Conservation (phyloP, 768 basidiomycete species). For the Auriscalpium microsporum region DNA sequence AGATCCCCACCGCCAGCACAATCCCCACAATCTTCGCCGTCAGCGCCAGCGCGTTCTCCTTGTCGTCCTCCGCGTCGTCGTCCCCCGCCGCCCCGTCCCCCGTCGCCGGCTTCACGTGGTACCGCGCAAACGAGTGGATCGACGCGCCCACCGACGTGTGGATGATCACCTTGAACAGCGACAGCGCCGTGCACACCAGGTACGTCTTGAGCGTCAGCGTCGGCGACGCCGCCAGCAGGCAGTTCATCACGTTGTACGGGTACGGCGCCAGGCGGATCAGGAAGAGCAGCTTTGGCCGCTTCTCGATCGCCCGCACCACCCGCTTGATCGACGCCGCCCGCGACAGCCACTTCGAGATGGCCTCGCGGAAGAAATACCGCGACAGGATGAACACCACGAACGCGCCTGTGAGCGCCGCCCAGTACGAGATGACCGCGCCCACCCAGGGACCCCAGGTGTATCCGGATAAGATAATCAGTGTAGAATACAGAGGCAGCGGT, state of each 20-base stretch:
- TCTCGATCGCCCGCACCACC: conserved; percentile 81
- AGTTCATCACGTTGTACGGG: conserved; percentile 93
- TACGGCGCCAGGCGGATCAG: conserved; percentile 89
- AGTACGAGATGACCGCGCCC: conserved; percentile 82
- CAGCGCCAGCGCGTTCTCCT: conserved; percentile 41
- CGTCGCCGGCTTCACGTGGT: conserved; percentile 29
- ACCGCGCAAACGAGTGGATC: conserved; percentile 75
- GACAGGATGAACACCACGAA: conserved; percentile 77
- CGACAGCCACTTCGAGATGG: conserved; percentile 65
- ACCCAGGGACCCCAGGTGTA: conserved; percentile 83
- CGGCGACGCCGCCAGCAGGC: conserved; percentile 81
- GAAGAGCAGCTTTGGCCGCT: conserved; percentile 80
- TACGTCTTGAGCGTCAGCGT: conserved; percentile 75
- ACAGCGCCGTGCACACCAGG: conserved; percentile 70
- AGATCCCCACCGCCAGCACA: conserved; percentile 60
- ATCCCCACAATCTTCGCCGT: conserved; percentile 67
- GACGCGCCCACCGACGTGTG: conserved; percentile 85
- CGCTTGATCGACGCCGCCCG: conserved; percentile 66
- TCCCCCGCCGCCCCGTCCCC: conserved; percentile 16
- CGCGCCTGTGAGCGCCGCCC: conserved; percentile 78
- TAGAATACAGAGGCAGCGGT: conserved; percentile 87
- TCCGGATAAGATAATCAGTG: conserved; percentile 84
- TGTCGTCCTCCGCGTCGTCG: conserved; percentile 27
- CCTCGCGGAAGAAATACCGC: conserved; percentile 59
- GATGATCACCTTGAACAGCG: conserved; percentile 83